These are phyloP conservation scores for Trametes hirsuta DNA, from an alignment of 1,284 basidiomycete genomes.

Conservation along the genomic window DNA sequence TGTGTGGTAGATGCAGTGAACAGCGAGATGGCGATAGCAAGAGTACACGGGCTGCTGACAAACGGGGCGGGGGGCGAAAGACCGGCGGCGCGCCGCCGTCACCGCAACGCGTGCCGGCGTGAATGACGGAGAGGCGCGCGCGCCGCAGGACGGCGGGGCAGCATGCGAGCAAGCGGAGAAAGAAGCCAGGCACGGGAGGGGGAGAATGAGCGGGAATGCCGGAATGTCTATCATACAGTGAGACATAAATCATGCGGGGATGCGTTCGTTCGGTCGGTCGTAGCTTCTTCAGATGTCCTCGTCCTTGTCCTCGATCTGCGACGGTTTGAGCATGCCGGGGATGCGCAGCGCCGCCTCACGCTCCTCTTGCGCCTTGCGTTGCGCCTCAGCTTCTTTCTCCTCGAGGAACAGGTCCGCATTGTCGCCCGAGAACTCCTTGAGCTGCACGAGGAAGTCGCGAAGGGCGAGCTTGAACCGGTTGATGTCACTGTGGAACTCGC, in stretches of 20 bases:
- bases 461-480: conserved; percentile 95
- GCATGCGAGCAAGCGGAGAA: background rate
- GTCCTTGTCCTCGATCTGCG: conserved; percentile 90
- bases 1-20: conserved; percentile 37
- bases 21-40: conserved; percentile 39
- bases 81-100: conserved; percentile 13
- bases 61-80: conserved; percentile 16
- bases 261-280: background rate
- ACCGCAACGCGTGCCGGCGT: conserved; percentile 6
- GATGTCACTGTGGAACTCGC: conserved; percentile 88
- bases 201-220: conserved; percentile 15
- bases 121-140: background rate
- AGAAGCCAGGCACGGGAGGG: conserved; percentile 3
- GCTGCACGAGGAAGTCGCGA: conserved; percentile 89
- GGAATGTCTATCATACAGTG: conserved; percentile 29
- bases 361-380: conserved; percentile 75
- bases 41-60: conserved; percentile 31
- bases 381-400: conserved; percentile 90
- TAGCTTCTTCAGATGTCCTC: conserved; percentile 67
- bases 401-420: conserved; percentile 90
- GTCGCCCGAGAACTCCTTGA: conserved; percentile 92
- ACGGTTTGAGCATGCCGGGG: conserved; percentile 98
- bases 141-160: background rate
- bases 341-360: conserved; percentile 90
- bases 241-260: conserved; percentile 26